A percentile compares a stretch with the other conserved stretches of the same genome.
These are phyloP conservation scores for Saccharomycopsis vini DNA, from an alignment of 805 yeast species.

Conservation along the genomic window DNA sequence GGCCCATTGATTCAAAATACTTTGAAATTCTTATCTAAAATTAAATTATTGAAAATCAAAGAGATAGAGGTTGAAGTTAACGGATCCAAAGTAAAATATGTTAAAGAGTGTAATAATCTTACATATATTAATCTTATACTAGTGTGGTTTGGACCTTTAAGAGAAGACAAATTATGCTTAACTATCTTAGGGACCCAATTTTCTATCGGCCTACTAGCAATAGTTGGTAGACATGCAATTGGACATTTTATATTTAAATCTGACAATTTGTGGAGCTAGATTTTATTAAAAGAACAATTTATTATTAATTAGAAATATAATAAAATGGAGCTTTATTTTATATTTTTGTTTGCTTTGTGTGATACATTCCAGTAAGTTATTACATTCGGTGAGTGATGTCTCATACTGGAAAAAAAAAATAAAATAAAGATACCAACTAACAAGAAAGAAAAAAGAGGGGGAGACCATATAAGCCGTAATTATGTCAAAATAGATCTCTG, in stretches of 20 bases:
- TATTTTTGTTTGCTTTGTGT: no score
- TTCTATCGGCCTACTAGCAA: conserved; percentile 52
- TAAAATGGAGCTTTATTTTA: no score
- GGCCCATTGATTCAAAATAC: conserved; percentile 29
- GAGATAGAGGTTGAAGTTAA: conserved; percentile 24
- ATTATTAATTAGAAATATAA: background rate
- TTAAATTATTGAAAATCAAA: conserved; percentile 42
- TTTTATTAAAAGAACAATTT: background rate
- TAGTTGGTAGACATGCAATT: conserved; percentile 67
- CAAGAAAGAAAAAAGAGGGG: no score
- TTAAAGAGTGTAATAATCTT: conserved; percentile 59
- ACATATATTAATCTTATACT: conserved; percentile 77
- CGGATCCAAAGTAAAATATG: conserved; percentile 17
- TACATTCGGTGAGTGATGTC: no score
- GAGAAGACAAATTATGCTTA: conserved; percentile 70
- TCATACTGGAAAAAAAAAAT: no score
- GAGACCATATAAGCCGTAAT: no score
- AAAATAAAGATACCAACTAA: no score
- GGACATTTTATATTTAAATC: conserved; percentile 85
- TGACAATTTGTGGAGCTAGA: conserved; percentile 53
- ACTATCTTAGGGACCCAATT: conserved; percentile 57
- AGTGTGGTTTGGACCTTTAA: conserved; percentile 83
- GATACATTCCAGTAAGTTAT: no score
- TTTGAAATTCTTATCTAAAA: conserved; percentile 37
- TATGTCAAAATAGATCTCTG: no score